Percentiles rank a stretch among this genome's conserved stretches.
Conservation (phyloP, 2,329 filamentous ascomycete species). For the Ophiosphaerella korrae region DNA sequence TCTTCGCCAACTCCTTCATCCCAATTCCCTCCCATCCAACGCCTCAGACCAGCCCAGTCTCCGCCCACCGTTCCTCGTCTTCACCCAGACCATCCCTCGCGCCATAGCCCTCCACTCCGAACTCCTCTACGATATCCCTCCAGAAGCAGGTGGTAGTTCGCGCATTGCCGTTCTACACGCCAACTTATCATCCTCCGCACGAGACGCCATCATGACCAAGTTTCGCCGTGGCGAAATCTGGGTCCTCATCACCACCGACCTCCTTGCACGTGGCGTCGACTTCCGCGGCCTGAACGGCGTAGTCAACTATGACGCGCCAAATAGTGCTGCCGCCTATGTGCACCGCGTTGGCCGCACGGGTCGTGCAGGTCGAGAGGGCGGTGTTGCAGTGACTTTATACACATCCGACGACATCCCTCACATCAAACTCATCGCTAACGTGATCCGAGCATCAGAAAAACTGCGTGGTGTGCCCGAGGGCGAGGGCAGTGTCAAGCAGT, state of each 20-base stretch:
- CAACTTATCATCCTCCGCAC: slow-evolving; percentile 75
- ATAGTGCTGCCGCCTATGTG: slow-evolving; percentile 86
- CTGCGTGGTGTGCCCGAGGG: slow-evolving; percentile 54
- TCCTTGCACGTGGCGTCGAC: slow-evolving; percentile 89
- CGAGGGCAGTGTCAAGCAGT: slow-evolving; percentile 61
- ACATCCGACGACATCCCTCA: slow-evolving; percentile 92
- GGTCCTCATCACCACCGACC: slow-evolving; percentile 94
- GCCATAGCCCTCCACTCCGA: slow-evolving; percentile 87
- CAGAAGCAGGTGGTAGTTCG: slow-evolving; percentile 80
- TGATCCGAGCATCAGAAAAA: slow-evolving; percentile 83
- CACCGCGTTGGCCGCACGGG: slow-evolving; percentile 93
- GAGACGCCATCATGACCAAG: slow-evolving; percentile 81
- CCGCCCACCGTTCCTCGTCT: slow-evolving; percentile 89
- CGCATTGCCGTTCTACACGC: slow-evolving; percentile 91
- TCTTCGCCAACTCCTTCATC: slow-evolving; percentile 85
- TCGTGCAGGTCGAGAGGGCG: slow-evolving; percentile 82
- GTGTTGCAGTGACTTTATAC: slow-evolving; percentile 90
- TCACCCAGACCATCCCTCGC: slow-evolving; percentile 93
- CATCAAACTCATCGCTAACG: slow-evolving; percentile 89
- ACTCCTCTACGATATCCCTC: slow-evolving; percentile 90
- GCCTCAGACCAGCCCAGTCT: slow-evolving; percentile 56
- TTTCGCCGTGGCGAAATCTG: slow-evolving; percentile 94
- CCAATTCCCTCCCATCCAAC: slow-evolving; percentile 62
- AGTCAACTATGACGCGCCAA: slow-evolving; percentile 96
- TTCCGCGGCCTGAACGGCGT: slow-evolving; percentile 95